Base-by-base conservation (phyloP, 768 basidiomycete species). In the Suillus cothurnatus region DNA sequence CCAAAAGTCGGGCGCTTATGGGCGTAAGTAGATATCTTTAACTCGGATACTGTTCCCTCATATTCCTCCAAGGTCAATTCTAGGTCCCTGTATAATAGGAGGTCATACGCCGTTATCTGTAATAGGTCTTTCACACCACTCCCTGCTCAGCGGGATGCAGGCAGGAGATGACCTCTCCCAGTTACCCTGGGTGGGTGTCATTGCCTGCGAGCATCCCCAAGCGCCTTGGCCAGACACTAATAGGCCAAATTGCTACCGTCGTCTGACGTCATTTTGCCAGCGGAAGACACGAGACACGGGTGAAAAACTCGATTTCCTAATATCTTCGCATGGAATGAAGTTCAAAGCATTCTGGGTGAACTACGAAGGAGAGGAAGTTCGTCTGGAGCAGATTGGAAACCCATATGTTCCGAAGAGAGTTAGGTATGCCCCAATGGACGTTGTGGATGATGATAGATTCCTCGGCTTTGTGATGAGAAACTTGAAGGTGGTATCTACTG, bases 181-280 rank as follows among this genome's bases (percentile, higher is more conserved):
- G 36, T 15, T 38, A 12, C 55, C 55, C 55, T 56, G 55, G 32
- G 55, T 34, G 32, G 55, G 32, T 23, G 55, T 36, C 21, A 31
- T 56, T 56, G 19, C 55, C 55, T 56, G 55, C 32, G 55, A 34
- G 32, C 55, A 56, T 56, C 55, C 55, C 55, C 9, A n/a, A 12
- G 55, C 55, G 9, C 32, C 55, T n/a, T 56, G 32, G 32, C 55
- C 55, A 12, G 55, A 56, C n/a, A 34, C 32, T 34, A 14, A 32
- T 1, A 56, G 32, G n/a, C 6, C 6, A 34, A 34, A 56, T 32
- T 56, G 55, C n/a, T 56, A 57, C 15, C 34, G 56, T 26, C 34
- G 26, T 39, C 17, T 58, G 9, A 39, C 17, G 28, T 58, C 26
- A 58, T 28, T 38, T 12, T 58, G 26, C 23, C 57, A 39, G 26